A percentile compares a stretch with the other conserved stretches of the same genome.
Conservation (phyloP, 1,284 basidiomycete species). For the Fistulinella cinereoalba region DNA sequence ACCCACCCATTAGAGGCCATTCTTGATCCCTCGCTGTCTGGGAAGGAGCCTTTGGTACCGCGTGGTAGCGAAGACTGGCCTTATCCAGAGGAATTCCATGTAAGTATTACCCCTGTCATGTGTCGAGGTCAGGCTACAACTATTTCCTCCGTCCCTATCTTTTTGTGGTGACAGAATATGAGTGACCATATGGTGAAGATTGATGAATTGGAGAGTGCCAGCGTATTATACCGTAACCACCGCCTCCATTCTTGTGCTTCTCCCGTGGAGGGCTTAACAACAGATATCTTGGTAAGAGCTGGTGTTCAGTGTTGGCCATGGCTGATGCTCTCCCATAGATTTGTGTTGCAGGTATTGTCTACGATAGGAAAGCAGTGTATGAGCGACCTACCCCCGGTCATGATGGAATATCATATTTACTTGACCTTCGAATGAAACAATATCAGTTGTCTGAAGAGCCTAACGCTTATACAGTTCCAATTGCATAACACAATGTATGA, state of each 20-base stretch:
- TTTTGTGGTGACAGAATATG: conserved; percentile 34
- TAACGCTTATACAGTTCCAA: neutral
- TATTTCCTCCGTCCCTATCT: neutral
- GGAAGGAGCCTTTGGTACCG: conserved; percentile 47
- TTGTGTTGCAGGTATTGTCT: conserved; percentile 56
- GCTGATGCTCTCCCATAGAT: conserved; percentile 42
- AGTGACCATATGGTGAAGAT: conserved; percentile 49
- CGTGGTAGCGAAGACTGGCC: conserved; percentile 73
- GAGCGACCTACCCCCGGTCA: conserved; percentile 45
- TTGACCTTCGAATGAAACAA: conserved; percentile 28
- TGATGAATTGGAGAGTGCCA: conserved; percentile 44
- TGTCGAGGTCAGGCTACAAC: too few relatives aligned
- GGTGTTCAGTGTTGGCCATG: neutral
- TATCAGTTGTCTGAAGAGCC: conserved; percentile 15
- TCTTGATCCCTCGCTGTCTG: conserved; percentile 55
- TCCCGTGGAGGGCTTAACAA: conserved; percentile 78
- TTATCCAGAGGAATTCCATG: conserved; percentile 67
- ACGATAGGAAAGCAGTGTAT: conserved; percentile 44
- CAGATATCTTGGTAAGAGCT: conserved; percentile 73
- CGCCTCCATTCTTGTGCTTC: conserved; percentile 74
- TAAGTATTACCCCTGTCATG: conserved; percentile 26
- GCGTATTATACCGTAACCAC: conserved; percentile 64
- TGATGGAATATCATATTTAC: conserved; percentile 11
- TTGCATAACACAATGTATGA: conserved; percentile 1
- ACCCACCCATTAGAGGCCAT: conserved; percentile 71